Conservation (phyloP, 129 eudicot species). For the Pseudognaphalium luteoalbum region DNA sequence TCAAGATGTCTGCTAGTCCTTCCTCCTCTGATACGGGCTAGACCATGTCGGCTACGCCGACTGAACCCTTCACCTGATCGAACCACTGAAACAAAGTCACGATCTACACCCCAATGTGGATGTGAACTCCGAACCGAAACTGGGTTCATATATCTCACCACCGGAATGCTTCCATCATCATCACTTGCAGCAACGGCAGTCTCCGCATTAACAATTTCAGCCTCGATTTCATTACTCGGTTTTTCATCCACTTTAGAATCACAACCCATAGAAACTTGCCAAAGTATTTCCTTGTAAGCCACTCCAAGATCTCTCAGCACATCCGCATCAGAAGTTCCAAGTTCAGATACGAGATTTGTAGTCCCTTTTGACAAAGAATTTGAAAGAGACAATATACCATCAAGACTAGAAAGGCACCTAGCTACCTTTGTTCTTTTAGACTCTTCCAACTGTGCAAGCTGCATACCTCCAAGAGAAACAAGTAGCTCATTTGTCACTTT, state of each 20-base stretch:
- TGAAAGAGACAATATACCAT: conserved; percentile 74
- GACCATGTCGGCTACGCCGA: conserved; percentile 87
- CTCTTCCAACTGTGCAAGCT: conserved; percentile 61
- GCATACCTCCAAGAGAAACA: conserved; percentile 57
- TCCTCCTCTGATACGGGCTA: conserved; percentile 90
- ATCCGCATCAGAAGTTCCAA: conserved; percentile 90
- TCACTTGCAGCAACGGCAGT: conserved; percentile 58
- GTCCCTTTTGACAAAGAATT: conserved; percentile 80
- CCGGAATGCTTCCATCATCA: conserved; percentile 71
- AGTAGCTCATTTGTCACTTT: conserved; percentile 65
- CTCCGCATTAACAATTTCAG: conserved; percentile 52
- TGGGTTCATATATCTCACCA: conserved; percentile 83
- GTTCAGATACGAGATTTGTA: conserved; percentile 75
- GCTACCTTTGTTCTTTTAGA: conserved; percentile 56
- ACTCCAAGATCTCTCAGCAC: conserved; percentile 88
- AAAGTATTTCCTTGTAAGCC: conserved; percentile 70
- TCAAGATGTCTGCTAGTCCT: conserved; percentile 82
- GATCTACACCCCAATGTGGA: conserved; percentile 83
- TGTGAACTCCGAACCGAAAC: conserved; percentile 68
- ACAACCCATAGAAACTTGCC: conserved; percentile 83
- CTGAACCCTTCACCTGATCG: conserved; percentile 86
- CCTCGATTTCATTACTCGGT: conserved; percentile 51
- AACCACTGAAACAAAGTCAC: conserved; percentile 83
- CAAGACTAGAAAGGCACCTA: conserved; percentile 75
- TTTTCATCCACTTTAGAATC: conserved; percentile 80